A percentile compares a stretch with the other conserved stretches of the same genome.
phyloP scores from a whole-genome alignment of 2,329 filamentous ascomycete species.

The Ascochyta pisi region DNA sequence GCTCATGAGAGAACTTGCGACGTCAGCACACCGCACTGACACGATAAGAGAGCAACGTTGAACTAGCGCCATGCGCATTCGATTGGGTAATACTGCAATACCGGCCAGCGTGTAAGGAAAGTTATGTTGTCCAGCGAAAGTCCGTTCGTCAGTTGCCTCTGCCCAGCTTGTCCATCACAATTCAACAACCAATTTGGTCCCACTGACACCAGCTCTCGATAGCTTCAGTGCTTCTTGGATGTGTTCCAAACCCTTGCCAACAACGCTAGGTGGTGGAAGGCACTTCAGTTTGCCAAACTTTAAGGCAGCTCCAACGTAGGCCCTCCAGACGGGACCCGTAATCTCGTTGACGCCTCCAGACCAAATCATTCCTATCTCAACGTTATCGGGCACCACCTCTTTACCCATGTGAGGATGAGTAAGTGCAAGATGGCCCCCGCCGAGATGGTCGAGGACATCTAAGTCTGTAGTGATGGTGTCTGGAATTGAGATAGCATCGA shows the following conservation, averaged over 20 bases:
- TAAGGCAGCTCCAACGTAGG: constrained; percentile 36
- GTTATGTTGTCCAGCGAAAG: not conserved
- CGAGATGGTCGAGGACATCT: constrained; percentile 34
- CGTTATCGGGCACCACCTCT: constrained; percentile 35
- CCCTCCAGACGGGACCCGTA: constrained; percentile 32
- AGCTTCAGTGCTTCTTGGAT: constrained; percentile 33
- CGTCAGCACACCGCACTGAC: no score
- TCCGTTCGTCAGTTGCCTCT: not conserved
- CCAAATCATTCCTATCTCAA: constrained; percentile 43
- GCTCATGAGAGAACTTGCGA: no score
- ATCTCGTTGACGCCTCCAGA: constrained; percentile 30
- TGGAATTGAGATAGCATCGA: constrained; percentile 44
- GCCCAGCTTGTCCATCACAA: constrained; percentile 21
- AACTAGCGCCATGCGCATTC: no score
- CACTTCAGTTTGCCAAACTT: constrained; percentile 32
- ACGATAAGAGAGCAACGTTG: no score
- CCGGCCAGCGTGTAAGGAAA: no score
- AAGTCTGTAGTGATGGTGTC: constrained; percentile 29
- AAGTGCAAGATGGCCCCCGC: constrained; percentile 47
- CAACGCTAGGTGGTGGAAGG: constrained; percentile 32
- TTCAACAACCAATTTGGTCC: constrained; percentile 50
- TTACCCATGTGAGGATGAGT: constrained; percentile 43
- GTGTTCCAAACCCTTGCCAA: constrained; percentile 37
- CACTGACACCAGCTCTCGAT: constrained; percentile 46
- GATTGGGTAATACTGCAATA: no score